Percentiles rank a stretch among this genome's conserved stretches.
These are phyloP conservation scores for Trapa bicornis DNA, from an alignment of 345 rosid species.

Conservation along the genomic window DNA sequence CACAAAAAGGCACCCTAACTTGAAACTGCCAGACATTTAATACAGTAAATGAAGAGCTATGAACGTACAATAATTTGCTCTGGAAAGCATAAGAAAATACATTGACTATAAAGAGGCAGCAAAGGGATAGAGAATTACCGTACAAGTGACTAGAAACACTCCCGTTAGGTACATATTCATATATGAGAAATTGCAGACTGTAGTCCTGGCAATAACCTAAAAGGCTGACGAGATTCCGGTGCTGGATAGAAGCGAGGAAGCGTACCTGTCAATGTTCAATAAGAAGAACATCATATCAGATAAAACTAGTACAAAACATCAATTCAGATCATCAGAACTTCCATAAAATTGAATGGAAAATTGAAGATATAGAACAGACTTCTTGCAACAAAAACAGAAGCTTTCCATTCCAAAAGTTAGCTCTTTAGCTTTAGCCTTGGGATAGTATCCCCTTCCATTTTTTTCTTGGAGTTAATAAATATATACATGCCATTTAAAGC, in stretches of 20 bases:
- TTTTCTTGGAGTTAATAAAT: neutral
- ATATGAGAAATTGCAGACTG: constrained; percentile 62
- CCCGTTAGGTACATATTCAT: constrained; percentile 88
- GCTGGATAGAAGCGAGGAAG: constrained; percentile 75
- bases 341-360: neutral
- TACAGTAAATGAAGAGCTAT: neutral
- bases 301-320: neutral
- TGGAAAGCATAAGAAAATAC: neutral
- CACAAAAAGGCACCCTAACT: constrained; percentile 10
- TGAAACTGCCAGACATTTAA: neutral
- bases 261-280: constrained; percentile 42
- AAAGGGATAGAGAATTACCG: constrained; percentile 47
- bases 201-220: constrained; percentile 90
- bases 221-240: constrained; percentile 72
- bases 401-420: neutral
- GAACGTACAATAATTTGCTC: neutral
- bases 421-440: neutral
- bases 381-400: neutral
- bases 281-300: constrained; percentile 6
- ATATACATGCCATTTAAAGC: neutral
- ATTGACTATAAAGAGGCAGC: constrained; percentile 6
- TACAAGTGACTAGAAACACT: constrained; percentile 95
- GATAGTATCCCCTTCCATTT: neutral
- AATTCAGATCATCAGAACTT: neutral
- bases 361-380: neutral